Base-by-base conservation (phyloP, 2,329 filamentous ascomycete genomes). In the Ophiocordyceps camponoti-floridani region DNA sequence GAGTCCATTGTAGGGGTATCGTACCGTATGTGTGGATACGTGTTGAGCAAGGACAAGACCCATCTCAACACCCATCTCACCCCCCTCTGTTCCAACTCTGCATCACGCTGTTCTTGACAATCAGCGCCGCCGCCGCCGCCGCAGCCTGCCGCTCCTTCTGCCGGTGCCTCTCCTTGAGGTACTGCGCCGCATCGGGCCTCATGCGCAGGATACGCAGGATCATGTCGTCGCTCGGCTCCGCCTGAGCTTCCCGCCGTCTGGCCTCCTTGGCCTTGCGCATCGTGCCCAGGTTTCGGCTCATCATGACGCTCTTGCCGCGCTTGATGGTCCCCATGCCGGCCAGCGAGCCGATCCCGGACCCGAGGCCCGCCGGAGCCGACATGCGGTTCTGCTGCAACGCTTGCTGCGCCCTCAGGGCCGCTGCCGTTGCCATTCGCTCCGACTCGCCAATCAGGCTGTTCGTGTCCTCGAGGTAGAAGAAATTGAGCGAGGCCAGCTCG, bases 171-270 rank as follows among this genome's bases (percentile, higher is more conserved):
- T 96, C 89, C 56, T 84, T 85, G 48, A 98, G 70, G 62, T 98
- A 98, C 31, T 75, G 68, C 43, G 79, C 74, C 3, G 91, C 91
- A 64, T 96, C 91, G 2, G 87, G 86, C 45, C 91, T 72, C 91
- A 98, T 98, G 44, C 91, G 75, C 51, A 98, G 63, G 51, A 98
- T 98, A 18, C 91, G 75, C 54, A 98, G 63, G 52, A 98, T 96
- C 84, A 96, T 96, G 59, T 98, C 91, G 61, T 98, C 91, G 58
- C 82, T 94, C 2, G 91, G 89, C 59, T 96, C 91, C 1, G 91
- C 89, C 59, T 98, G 91, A 1, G 87, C 86, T 59, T 96, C 89
- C 54, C 88, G 87, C 50, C 91, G 74, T 67, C 94, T 95, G 63
- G 94, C 89, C 60, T 94, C 87, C 63, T 96, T 96, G 38, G 84